Evolutionary conservation across 2,329 filamentous ascomycete genomes (phyloP).

Genomic region (Aspergillus candidus): DNA sequence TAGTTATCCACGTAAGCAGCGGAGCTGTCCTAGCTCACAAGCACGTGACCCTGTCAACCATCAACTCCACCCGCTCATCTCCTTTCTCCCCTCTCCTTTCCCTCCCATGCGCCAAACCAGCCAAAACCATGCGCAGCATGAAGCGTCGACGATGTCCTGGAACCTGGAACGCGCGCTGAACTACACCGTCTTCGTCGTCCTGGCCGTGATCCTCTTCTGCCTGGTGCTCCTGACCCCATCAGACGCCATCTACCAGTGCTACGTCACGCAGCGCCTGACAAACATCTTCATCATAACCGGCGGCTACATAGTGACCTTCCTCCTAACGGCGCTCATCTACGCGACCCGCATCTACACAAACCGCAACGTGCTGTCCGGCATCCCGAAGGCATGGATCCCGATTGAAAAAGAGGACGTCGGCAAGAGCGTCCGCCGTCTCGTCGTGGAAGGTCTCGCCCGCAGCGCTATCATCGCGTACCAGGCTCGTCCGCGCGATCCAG

Average conservation of each 20-base stretch:
- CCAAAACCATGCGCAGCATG: slow-evolving; percentile 12
- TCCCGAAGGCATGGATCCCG: slow-evolving; percentile 82
- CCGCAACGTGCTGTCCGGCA: slow-evolving; percentile 67
- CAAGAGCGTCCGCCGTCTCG: slow-evolving; percentile 67
- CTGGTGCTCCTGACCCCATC: slow-evolving; percentile 74
- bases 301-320: slow-evolving; percentile 65
- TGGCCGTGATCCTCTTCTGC: slow-evolving; percentile 66
- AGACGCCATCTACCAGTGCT: slow-evolving; percentile 74
- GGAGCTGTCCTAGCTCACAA: neutral
- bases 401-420: slow-evolving; percentile 78
- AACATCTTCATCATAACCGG: slow-evolving; percentile 79
- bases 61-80: neutral
- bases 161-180: slow-evolving; percentile 73
- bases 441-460: slow-evolving; percentile 63
- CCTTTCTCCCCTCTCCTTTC: neutral
- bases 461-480: slow-evolving; percentile 79
- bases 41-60: neutral
- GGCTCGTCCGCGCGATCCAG: slow-evolving; percentile 59
- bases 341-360: slow-evolving; percentile 80
- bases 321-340: slow-evolving; percentile 71
- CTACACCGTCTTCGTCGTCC: slow-evolving; percentile 66
- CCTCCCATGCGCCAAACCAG: no score
- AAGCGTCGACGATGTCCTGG: slow-evolving; percentile 23
- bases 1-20: neutral
- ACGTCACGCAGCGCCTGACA: slow-evolving; percentile 59